Evolutionary conservation across 2,329 filamentous ascomycete species (phyloP).

Genomic region (Leptographium radiaticola): DNA sequence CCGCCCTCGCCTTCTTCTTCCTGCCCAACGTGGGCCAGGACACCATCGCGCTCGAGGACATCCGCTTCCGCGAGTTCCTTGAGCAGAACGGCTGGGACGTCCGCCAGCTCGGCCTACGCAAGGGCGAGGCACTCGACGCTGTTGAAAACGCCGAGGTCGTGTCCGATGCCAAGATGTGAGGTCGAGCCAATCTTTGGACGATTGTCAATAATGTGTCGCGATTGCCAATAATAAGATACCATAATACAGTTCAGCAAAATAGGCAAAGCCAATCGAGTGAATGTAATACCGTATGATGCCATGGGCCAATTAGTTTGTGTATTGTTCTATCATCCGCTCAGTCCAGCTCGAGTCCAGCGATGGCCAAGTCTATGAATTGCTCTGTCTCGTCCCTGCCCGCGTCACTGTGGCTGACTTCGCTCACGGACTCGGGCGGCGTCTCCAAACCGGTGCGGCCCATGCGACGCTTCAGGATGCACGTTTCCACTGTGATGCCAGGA

Average conservation of each 20-base stretch:
- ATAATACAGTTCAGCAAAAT: too few species aligned
- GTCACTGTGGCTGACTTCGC: slow-evolving; percentile 31
- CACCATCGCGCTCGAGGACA: slow-evolving; percentile 69
- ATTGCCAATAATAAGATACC: too few species aligned
- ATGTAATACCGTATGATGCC: background rate
- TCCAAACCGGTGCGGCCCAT: slow-evolving; percentile 25
- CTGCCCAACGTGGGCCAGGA: slow-evolving; percentile 74
- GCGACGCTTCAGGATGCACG: slow-evolving; percentile 49
- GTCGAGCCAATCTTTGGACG: too few species aligned
- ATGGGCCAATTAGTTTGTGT: background rate
- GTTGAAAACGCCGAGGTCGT: slow-evolving; percentile 3
- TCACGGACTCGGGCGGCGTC: slow-evolving; percentile 42
- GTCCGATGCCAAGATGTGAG: background rate
- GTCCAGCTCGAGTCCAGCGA: slow-evolving; percentile 20
- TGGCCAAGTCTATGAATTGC: slow-evolving; percentile 18
- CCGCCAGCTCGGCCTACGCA: slow-evolving; percentile 32
- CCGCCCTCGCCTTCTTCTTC: slow-evolving; percentile 48
- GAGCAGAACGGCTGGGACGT: slow-evolving; percentile 66
- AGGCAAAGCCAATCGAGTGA: too few species aligned
- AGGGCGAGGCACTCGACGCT: slow-evolving; percentile 19
- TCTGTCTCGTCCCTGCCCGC: slow-evolving; percentile 19
- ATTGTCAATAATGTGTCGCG: too few species aligned
- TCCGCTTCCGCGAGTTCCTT: slow-evolving; percentile 61
- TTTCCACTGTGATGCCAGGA: slow-evolving; percentile 55
- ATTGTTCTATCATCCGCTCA: slow-evolving; percentile 1